Percentiles rank a stretch among this genome's conserved stretches.
Evolutionary conservation across 2,329 filamentous ascomycete species (phyloP).

Genomic region (Dendryphion nanum): DNA sequence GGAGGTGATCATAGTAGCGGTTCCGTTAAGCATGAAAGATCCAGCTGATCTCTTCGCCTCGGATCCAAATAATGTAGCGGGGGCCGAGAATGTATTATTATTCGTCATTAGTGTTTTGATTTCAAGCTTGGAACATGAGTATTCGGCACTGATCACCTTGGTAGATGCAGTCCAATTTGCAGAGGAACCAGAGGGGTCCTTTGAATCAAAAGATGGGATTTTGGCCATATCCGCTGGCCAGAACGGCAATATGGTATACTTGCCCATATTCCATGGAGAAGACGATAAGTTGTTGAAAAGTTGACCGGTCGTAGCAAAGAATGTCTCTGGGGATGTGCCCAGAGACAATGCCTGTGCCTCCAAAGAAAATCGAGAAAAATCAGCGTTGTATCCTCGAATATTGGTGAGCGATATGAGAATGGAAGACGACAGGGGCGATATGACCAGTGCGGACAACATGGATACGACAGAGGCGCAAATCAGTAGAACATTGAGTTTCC

Average conservation of each 20-base stretch:
- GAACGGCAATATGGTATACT: background rate
- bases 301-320: background rate
- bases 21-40: too few relatives aligned
- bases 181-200: background rate
- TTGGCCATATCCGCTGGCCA: background rate
- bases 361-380: background rate
- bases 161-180: background rate
- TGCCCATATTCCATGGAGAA: background rate
- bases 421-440: background rate
- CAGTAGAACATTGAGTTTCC: background rate
- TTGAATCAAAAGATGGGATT: background rate
- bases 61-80: too few relatives aligned
- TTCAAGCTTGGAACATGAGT: too few relatives aligned
- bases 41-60: too few relatives aligned
- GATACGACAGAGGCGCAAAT: background rate
- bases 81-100: too few relatives aligned
- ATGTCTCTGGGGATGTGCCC: background rate
- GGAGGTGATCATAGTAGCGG: too few relatives aligned
- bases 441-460: background rate
- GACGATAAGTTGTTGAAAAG: background rate
- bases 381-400: background rate
- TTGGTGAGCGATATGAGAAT: background rate
- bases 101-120: too few relatives aligned
- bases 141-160: background rate
- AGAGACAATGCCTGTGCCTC: background rate